Evolutionary conservation across 495 filamentous ascomycete species (phyloP).

Genomic region (Amphirosellinia nigrospora): DNA sequence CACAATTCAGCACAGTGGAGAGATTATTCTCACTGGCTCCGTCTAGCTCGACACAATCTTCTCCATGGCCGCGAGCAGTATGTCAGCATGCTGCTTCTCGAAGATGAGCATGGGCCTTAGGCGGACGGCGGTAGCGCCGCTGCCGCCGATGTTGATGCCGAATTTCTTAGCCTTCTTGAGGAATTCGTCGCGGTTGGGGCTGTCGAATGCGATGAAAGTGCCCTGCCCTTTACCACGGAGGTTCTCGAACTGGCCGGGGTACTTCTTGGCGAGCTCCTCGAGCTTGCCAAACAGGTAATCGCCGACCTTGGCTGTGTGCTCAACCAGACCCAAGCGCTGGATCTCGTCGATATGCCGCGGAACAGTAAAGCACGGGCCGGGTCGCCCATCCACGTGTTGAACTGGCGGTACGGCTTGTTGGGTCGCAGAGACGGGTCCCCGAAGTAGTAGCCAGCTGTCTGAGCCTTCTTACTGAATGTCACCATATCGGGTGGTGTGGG

Average conservation of each 20-base stretch:
- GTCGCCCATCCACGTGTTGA: conserved; percentile 99
- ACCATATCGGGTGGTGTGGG: conserved; percentile 92
- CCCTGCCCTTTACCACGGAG: conserved; percentile 92
- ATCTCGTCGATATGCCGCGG: conserved; percentile 92
- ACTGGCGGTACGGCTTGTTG: conserved; percentile 98
- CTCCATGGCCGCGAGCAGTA: conserved; percentile 65
- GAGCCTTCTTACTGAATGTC: conserved; percentile 98
- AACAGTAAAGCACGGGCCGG: conserved; percentile 89
- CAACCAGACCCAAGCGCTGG: conserved; percentile 77
- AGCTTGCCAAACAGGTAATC: conserved; percentile 81
- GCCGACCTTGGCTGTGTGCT: conserved; percentile 80
- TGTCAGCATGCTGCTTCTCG: conserved; percentile 85
- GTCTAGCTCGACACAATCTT: conserved; percentile 63
- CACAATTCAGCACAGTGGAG: background rate
- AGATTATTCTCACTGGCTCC: background rate
- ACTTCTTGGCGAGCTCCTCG: conserved; percentile 69
- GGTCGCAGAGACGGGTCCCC: conserved; percentile 87
- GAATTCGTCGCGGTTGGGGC: conserved; percentile 82
- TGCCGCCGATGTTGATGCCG: conserved; percentile 93
- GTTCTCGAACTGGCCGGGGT: conserved; percentile 86
- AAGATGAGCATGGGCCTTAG: conserved; percentile 96
- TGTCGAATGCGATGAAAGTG: conserved; percentile 97
- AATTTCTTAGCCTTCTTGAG: conserved; percentile 78
- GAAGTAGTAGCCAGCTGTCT: conserved; percentile 97
- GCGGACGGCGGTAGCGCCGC: conserved; percentile 78